Evolutionary conservation across 352 stramenopile species (phyloP).

Genomic region (Phytophthora agathidicida): DNA sequence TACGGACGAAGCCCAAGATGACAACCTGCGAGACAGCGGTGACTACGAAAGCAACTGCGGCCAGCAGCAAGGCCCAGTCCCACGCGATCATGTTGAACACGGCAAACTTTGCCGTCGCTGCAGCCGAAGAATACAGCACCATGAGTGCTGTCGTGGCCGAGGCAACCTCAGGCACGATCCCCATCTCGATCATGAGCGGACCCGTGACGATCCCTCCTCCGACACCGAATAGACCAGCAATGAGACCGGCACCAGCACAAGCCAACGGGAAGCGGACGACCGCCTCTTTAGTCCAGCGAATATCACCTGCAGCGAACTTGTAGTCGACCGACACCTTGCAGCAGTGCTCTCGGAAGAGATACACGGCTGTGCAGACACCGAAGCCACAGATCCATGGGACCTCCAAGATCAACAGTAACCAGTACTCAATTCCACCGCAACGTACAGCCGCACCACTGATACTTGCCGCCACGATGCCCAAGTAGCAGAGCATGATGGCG

Average conservation of each 20-base stretch:
- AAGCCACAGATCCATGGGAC: conserved; percentile 59
- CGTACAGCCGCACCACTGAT: conserved; percentile 33
- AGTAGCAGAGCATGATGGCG: conserved; percentile 45
- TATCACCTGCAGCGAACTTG: conserved; percentile 43
- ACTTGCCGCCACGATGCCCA: conserved; percentile 38
- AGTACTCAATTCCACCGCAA: conserved; percentile 47
- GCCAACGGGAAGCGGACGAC: conserved; percentile 43
- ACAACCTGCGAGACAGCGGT: conserved; percentile 52
- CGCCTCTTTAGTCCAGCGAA: conserved; percentile 49
- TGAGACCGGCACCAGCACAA: conserved; percentile 47
- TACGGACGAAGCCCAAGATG: conserved; percentile 55
- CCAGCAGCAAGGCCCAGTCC: conserved; percentile 51
- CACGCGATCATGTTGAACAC: conserved; percentile 65
- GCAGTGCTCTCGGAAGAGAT: conserved; percentile 39
- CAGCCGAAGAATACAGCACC: conserved; percentile 62
- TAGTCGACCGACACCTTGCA: conserved; percentile 49
- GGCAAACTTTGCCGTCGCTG: conserved; percentile 59
- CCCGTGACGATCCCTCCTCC: conserved; percentile 40
- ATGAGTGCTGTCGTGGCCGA: conserved; percentile 38
- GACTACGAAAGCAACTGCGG: conserved; percentile 46
- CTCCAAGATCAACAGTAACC: conserved; percentile 48
- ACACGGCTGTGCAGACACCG: conserved; percentile 23
- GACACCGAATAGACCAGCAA: conserved; percentile 55
- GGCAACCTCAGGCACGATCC: conserved; percentile 47
- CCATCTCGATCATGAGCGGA: conserved; percentile 39